These are phyloP conservation scores for Colletotrichum abscissum DNA, from an alignment of 2,329 filamentous ascomycete genomes.

Conservation along the genomic window DNA sequence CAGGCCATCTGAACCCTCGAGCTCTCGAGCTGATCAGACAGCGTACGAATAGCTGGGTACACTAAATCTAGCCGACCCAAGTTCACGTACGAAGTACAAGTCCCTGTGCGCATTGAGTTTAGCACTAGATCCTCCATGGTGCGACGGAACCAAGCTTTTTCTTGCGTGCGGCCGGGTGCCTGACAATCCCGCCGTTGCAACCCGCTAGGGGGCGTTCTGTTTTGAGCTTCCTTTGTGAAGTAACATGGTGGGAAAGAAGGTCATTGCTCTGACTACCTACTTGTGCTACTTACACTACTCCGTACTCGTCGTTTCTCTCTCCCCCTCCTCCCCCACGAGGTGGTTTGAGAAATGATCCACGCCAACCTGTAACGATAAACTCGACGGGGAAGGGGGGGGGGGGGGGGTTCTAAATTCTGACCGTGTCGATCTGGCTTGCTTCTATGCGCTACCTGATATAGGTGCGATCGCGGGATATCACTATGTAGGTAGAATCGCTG, in stretches of 20 bases:
- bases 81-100: background rate
- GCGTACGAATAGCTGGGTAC: background rate
- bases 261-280: background rate
- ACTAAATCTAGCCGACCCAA: background rate
- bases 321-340: constrained; percentile 12
- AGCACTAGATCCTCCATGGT: constrained; percentile 17
- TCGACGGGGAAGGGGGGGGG: background rate
- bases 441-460: background rate
- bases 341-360: background rate
- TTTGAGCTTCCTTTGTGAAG: background rate
- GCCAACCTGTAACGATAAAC: constrained; percentile 15
- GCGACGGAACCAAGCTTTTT: constrained; percentile 10
- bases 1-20: background rate
- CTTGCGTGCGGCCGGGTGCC: background rate
- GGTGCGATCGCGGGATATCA: background rate
- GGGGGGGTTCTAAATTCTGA: background rate
- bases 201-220: background rate
- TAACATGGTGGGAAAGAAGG: background rate
- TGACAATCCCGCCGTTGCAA: constrained; percentile 7
- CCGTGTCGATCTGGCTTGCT: background rate
- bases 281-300: too few relatives aligned
- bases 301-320: too few relatives aligned
- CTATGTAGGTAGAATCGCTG: background rate
- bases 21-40: background rate
- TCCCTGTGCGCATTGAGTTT: constrained; percentile 2